Percentiles rank a stretch among this genome's conserved stretches.
Conservation (phyloP, 495 filamentous ascomycete species). For the Podospora sp. region DNA sequence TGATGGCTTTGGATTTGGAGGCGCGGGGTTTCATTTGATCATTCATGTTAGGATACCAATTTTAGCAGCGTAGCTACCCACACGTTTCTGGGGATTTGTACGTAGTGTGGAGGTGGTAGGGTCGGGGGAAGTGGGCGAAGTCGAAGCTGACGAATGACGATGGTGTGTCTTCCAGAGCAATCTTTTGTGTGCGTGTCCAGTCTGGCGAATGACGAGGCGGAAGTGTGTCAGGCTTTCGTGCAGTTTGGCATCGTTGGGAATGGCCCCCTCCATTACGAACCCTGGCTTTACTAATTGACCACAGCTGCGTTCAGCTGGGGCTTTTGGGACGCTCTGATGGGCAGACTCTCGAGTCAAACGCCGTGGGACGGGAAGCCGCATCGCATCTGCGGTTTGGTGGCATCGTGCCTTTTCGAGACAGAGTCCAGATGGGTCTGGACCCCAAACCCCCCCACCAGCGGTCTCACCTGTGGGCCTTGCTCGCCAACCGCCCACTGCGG, state of each 20-base stretch:
- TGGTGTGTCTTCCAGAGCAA: not conserved
- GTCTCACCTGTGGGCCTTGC: not conserved
- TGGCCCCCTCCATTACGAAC: not conserved
- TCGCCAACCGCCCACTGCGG: not conserved
- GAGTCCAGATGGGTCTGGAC: not conserved
- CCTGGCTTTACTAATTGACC: not conserved
- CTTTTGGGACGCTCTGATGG: conserved; percentile 2
- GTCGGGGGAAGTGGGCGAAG: not conserved
- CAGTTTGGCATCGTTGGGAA: not conserved
- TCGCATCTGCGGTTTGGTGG: not conserved
- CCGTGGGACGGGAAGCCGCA: not conserved
- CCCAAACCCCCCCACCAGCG: not conserved
- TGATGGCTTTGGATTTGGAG: not conserved
- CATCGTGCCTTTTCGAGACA: not conserved
- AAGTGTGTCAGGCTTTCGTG: not conserved
- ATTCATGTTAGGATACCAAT: conserved; percentile 13
- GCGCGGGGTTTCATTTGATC: not conserved
- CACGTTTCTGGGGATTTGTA: not conserved
- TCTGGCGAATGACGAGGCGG: not conserved
- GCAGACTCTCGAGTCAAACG: not conserved
- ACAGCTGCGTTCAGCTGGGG: conserved; percentile 5
- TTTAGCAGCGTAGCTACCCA: conserved; percentile 5
- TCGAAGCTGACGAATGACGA: not conserved
- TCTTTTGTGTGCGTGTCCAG: not conserved
- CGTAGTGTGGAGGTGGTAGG: not conserved